These are phyloP conservation scores for Trichoderma simmonsii DNA, from an alignment of 2,329 filamentous ascomycete genomes.

Conservation along the genomic window DNA sequence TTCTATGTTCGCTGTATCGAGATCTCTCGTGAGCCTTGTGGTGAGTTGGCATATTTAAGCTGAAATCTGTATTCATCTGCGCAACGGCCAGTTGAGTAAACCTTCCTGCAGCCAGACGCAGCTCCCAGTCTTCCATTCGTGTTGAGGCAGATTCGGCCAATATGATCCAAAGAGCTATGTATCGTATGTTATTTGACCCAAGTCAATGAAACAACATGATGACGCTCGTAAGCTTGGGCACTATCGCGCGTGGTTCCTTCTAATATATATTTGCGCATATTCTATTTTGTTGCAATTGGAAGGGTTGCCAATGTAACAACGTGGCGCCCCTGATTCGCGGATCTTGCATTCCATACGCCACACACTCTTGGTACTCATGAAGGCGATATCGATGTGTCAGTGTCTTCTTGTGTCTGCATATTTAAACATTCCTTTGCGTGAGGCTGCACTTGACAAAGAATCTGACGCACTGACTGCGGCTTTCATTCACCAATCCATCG, in stretches of 20 bases:
- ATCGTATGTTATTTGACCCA: neutral
- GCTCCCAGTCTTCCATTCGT: neutral
- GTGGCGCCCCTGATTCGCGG: neutral
- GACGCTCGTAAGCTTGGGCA: rapidly evolving
- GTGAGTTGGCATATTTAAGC: neutral
- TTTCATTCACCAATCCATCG: neutral
- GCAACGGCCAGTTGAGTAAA: neutral
- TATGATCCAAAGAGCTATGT: neutral
- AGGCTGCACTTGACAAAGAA: neutral
- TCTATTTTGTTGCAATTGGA: neutral
- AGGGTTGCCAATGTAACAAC: neutral
- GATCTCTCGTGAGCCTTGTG: neutral
- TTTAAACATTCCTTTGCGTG: neutral
- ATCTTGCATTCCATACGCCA: neutral
- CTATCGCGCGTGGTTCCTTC: neutral
- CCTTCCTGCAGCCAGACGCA: neutral
- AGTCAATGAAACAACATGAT: neutral
- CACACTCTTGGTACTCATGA: neutral
- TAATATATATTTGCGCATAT: neutral
- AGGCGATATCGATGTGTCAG: neutral
- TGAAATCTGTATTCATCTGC: neutral
- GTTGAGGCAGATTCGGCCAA: neutral
- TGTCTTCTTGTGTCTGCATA: neutral
- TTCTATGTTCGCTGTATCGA: neutral
- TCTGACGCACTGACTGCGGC: neutral